Conservation (phyloP, 106 monocot genomes). For the Dioscorea alata region DNA sequence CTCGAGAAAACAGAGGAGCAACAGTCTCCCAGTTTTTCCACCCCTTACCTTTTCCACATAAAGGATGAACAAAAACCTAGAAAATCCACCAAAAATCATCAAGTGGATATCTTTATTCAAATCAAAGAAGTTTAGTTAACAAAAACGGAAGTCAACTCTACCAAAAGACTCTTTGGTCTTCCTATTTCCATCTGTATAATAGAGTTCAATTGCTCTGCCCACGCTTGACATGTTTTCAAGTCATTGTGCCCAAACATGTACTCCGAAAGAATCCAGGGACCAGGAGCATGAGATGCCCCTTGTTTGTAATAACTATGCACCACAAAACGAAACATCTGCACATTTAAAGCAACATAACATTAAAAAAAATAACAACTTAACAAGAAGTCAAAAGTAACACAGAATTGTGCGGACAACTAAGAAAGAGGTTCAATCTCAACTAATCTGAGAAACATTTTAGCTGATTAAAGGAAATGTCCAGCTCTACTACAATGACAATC, state of each 20-base stretch:
- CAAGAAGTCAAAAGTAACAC: not conserved
- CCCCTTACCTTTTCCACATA: conserved; percentile 78
- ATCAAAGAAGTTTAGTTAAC: not conserved
- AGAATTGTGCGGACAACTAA: not conserved
- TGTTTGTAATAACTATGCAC: conserved; percentile 49
- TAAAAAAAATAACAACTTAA: conserved; percentile 1
- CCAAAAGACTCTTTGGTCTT: conserved; percentile 84
- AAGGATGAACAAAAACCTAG: conserved; percentile 93
- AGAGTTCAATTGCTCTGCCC: conserved; percentile 45
- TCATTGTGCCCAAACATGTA: conserved; percentile 78
- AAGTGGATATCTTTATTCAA: not conserved
- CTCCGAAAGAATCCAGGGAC: conserved; percentile 40
- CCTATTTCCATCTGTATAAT: conserved; percentile 26
- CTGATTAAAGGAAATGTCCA: not conserved
- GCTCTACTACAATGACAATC: not conserved
- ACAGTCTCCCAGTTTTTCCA: conserved; percentile 67
- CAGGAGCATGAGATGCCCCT: conserved; percentile 22
- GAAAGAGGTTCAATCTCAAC: not conserved
- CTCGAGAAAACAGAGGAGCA: conserved; percentile 68
- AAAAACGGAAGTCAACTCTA: conserved; percentile 19
- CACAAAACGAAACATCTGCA: conserved; percentile 76
- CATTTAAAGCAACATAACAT: not conserved
- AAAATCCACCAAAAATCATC: conserved; percentile 8
- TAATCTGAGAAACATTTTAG: not conserved
- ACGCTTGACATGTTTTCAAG: conserved; percentile 42